phyloP scores from a whole-genome alignment of 345 rosid genomes.

The Rubroshorea leprosula region DNA sequence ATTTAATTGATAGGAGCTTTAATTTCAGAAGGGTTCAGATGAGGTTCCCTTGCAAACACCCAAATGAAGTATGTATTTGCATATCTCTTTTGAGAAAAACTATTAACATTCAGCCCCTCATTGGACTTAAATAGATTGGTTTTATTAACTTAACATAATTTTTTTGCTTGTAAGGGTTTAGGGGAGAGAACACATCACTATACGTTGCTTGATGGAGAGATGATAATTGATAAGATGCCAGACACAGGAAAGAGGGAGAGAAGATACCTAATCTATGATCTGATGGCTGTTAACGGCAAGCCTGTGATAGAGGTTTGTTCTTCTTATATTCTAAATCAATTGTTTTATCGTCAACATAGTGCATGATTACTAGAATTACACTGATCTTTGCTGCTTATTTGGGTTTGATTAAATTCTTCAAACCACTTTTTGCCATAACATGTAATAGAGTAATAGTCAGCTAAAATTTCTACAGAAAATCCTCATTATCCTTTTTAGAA shows the following conservation, averaged over 20 bases:
- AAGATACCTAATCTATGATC: conserved; percentile 93
- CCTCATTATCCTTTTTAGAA: too few relatives aligned
- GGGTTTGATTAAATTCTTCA: too few relatives aligned
- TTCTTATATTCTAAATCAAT: background rate
- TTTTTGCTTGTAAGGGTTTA: conserved; percentile 47
- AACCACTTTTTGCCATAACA: too few relatives aligned
- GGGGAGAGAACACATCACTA: conserved; percentile 77
- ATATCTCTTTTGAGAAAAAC: conserved; percentile 7
- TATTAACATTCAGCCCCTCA: conserved; percentile 3
- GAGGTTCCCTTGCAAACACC: conserved; percentile 81
- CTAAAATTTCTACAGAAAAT: too few relatives aligned
- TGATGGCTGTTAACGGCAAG: conserved; percentile 69
- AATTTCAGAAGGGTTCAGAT: conserved; percentile 89
- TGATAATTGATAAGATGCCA: conserved; percentile 90
- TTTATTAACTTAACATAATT: conserved; percentile 16
- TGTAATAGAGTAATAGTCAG: too few relatives aligned
- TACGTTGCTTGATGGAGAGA: conserved; percentile 96
- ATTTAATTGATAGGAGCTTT: conserved; percentile 80
- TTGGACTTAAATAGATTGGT: background rate
- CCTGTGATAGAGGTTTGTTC: conserved; percentile 77
- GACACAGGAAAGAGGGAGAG: conserved; percentile 91
- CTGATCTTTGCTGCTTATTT: too few relatives aligned
- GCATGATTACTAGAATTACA: background rate
- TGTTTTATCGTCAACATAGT: background rate
- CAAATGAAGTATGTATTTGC: conserved; percentile 56